Conservation (phyloP, 257 asterid species). For the Nicotiana sylvestris region DNA sequence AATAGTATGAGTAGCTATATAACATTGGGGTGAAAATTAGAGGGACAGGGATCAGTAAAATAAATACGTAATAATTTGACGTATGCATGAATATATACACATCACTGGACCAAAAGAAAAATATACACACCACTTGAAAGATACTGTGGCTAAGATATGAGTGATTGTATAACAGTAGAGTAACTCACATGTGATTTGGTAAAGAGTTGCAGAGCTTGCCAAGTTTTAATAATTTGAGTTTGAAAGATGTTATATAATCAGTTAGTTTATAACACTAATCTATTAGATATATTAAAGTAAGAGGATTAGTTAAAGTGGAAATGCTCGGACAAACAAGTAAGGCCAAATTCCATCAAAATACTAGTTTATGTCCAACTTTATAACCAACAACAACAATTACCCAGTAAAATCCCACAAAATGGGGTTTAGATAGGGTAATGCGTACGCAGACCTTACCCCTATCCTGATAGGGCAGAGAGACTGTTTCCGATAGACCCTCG, state of each 20-base stretch:
- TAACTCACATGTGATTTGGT: slow-evolving; percentile 4
- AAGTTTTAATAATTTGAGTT: slow-evolving; percentile 4
- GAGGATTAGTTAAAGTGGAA: not conserved
- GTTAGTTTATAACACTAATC: not conserved
- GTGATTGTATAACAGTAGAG: not conserved
- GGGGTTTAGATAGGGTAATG: no score
- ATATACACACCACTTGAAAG: no score
- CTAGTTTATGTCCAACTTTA: slow-evolving; percentile 4
- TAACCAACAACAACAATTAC: not conserved
- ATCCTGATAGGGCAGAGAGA: no score
- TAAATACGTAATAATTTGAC: not conserved
- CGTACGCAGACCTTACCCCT: no score
- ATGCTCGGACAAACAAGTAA: not conserved
- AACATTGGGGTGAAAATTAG: no score
- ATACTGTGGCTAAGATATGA: not conserved
- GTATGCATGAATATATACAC: no score
- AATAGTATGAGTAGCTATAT: no score
- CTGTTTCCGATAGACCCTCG: no score
- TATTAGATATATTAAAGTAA: not conserved
- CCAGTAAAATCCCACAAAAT: no score
- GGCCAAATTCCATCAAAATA: slow-evolving; percentile 8
- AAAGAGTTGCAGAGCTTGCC: not conserved
- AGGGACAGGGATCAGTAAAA: no score
- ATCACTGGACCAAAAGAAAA: not conserved
- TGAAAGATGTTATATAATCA: not conserved